These are phyloP conservation scores for Raddia guianensis DNA, from an alignment of 176 grass and related monocot genomes.

Conservation along the genomic window DNA sequence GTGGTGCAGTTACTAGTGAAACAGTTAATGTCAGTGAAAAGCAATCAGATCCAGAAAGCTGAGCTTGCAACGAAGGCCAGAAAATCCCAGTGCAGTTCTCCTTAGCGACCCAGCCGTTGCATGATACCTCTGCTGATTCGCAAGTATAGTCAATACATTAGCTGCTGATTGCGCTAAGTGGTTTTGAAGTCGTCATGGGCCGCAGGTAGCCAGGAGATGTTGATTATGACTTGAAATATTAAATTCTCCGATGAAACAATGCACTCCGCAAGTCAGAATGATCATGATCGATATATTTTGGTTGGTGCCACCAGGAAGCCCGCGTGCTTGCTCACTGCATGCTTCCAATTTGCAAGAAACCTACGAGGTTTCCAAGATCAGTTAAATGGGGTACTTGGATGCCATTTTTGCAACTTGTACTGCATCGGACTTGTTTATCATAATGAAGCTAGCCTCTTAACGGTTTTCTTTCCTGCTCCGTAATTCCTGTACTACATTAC, in stretches of 20 bases:
- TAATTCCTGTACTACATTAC: not conserved
- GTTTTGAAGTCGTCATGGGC: not conserved
- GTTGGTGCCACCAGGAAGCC: not conserved
- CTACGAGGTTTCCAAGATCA: constrained; percentile 1
- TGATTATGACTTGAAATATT: not conserved
- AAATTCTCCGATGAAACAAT: not conserved
- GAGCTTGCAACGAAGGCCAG: constrained; percentile 3
- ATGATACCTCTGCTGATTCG: not conserved
- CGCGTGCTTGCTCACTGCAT: not conserved
- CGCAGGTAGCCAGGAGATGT: not conserved
- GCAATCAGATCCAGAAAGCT: constrained; percentile 35
- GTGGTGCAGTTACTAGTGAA: constrained; percentile 32
- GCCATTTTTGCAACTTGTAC: not conserved
- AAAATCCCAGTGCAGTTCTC: constrained; percentile 14
- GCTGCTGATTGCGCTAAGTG: not conserved
- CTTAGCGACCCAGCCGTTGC: constrained; percentile 4
- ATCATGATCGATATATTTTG: constrained; percentile 9
- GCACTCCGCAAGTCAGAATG: not conserved
- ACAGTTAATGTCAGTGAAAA: constrained; percentile 22
- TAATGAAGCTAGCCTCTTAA: not conserved
- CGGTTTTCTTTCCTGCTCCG: not conserved
- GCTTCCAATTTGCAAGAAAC: not conserved
- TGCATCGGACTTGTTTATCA: not conserved
- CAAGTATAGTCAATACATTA: not conserved
- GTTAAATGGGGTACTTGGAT: not conserved